Evolutionary conservation across 2,329 filamentous ascomycete species (phyloP), one percentile per base, ranked within the genome.

Genomic region (Fusarium euwallaceae): DNA sequence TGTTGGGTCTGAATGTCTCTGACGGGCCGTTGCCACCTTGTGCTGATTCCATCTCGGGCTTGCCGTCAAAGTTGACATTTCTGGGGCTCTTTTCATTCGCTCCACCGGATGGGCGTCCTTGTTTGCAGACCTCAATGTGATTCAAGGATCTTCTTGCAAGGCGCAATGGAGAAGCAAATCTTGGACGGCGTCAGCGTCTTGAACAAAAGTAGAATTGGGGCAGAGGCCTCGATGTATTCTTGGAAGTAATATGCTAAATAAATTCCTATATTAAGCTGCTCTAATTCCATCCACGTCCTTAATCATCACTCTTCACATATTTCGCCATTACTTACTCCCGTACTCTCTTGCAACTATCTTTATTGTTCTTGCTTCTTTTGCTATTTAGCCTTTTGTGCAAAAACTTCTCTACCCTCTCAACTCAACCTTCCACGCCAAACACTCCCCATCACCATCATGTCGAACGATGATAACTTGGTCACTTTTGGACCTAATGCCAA

Each of bases 401-500:
- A 24, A 24, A 24, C 22, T 24, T 24, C 22, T 24, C 22, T 24
- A 24, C 22, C 22, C 22, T 24, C 22, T 24, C 22, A 24, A 24
- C 22, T 24, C 22, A 24, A 24, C 22, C 22, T 24, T 24, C 22
- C 22, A 24, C 22, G 22, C 22, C 22, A 24, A 24, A 24, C 22
- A 24, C 22, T 24, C 22, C 22, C 22, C 22, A 24, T 24, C 24
- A 24, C 14, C 45, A 48, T 17, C 45, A 48, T 48, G 45, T 48
- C 22, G 22, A 48, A 48, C 45, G 0, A 27, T 4, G 27, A 4
- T 6, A 60, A 71, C 37, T 65, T 73, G 8, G 16, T 73, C 37
- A 48, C 61, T 20, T 74, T 74, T 60, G 72, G 72, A 0, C 72
- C 72, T 12, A 66, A 65, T 12, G 72, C 69, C 17, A 74, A 75